These are phyloP conservation scores for Suillus subaureus DNA, from an alignment of 768 basidiomycete species.

Conservation along the genomic window DNA sequence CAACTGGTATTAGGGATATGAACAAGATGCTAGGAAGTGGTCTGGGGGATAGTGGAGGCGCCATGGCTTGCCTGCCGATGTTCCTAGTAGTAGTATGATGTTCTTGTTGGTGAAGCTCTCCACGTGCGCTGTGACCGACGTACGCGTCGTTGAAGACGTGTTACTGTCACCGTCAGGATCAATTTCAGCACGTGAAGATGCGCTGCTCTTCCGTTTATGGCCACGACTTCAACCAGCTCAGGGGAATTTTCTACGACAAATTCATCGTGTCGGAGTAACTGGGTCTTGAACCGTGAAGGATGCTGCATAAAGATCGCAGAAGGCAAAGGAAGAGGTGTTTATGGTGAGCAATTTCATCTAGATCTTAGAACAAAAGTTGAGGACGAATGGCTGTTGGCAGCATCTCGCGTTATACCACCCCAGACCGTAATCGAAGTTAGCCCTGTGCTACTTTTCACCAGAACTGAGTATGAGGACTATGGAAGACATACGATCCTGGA, in stretches of 20 bases:
- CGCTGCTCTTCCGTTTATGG: slow-evolving; percentile 16
- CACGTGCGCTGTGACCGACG: neutral
- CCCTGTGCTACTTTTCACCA: slow-evolving; percentile 77
- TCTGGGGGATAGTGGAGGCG: slow-evolving; percentile 40
- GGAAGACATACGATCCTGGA: slow-evolving; percentile 67
- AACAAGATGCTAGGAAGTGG: slow-evolving; percentile 56
- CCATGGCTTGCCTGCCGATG: slow-evolving; percentile 19
- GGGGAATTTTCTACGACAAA: neutral
- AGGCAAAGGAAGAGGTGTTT: slow-evolving; percentile 65
- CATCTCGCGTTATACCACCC: slow-evolving; percentile 37
- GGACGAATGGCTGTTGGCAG: slow-evolving; percentile 33
- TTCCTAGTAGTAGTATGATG: neutral
- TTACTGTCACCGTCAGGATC: neutral
- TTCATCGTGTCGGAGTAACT: neutral
- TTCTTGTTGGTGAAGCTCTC: neutral
- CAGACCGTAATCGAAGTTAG: slow-evolving; percentile 79
- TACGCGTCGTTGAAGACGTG: neutral
- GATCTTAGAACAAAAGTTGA: neutral
- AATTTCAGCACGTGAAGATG: slow-evolving; percentile 15
- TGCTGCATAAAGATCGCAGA: slow-evolving; percentile 47
- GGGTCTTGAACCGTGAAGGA: slow-evolving; percentile 46
- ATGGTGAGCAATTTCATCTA: slow-evolving; percentile 42
- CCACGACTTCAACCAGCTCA: slow-evolving; percentile 13
- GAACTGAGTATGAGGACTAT: slow-evolving; percentile 69
- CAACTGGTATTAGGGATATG: slow-evolving; percentile 64